phyloP scores from a whole-genome alignment of 129 eudicot species.

The Artemisia tridentata region DNA sequence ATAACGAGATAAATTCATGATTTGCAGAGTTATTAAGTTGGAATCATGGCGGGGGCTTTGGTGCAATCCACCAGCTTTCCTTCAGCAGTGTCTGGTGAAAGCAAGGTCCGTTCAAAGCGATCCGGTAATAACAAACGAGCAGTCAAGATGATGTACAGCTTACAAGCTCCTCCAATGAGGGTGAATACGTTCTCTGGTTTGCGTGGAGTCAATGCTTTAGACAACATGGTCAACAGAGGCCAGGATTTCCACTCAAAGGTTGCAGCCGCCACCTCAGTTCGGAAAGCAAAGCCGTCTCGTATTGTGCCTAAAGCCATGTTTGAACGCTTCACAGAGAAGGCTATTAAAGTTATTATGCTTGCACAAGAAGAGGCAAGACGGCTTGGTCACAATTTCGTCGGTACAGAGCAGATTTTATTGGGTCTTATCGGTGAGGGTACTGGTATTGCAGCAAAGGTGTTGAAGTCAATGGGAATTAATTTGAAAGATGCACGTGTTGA shows the following conservation, averaged over 20 bases:
- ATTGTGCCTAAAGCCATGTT: constrained; percentile 74
- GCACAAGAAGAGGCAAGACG: constrained; percentile 97
- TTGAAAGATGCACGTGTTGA: constrained; percentile 94
- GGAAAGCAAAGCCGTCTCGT: constrained; percentile 47
- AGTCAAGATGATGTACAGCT: constrained; percentile 47
- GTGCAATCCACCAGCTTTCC: constrained; percentile 81
- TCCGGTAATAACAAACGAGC: constrained; percentile 47
- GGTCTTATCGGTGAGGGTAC: constrained; percentile 97
- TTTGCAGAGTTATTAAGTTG: constrained; percentile 34
- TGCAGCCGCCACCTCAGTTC: constrained; percentile 52
- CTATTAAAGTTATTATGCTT: constrained; percentile 92
- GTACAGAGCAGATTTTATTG: constrained; percentile 81
- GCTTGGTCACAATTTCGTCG: constrained; percentile 86
- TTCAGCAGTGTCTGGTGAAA: constrained; percentile 56
- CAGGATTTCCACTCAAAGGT: constrained; percentile 63
- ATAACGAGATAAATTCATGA: background rate
- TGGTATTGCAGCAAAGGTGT: constrained; percentile 92
- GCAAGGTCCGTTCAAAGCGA: constrained; percentile 46
- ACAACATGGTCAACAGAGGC: constrained; percentile 41
- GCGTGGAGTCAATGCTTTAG: constrained; percentile 69
- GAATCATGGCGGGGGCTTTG: constrained; percentile 75
- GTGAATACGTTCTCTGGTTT: constrained; percentile 61
- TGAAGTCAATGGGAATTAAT: constrained; percentile 93
- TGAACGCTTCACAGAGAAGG: constrained; percentile 92
- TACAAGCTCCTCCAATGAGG: constrained; percentile 44